Evolutionary conservation across 768 basidiomycete genomes (phyloP), one percentile per base, ranked within the genome.

Genomic region (Suillus weaverae): DNA sequence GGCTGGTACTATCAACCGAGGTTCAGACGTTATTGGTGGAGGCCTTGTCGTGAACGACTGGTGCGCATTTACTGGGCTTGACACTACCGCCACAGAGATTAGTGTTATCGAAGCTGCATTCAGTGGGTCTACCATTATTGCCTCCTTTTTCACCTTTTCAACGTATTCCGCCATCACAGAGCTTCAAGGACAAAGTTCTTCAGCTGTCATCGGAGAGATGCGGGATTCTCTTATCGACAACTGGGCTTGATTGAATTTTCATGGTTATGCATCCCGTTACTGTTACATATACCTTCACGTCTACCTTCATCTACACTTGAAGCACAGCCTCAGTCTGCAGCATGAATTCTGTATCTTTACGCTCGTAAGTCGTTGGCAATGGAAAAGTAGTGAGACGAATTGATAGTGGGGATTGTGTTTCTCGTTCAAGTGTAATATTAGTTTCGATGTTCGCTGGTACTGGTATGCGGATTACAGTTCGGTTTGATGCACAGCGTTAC

Each of bases 51-150:
- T 99, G 64, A 99, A 99, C 72, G 97, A 99, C 76, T 99, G 97
- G 97, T 94, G 93, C 80, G 97, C 97, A 11, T 99, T 99, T 79
- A 95, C 95, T n/a, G 97, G 97, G 41, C 84, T 97, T 35, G 97
- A 99, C 74, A 99, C 97, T 66, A 99, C 97, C n/a, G 97, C 97
- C 46, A 99, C 97, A 61, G 97, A 99, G 78, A 94, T 99, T 76
- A 93, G 91, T 71, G 97, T 99, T 44, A 97, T 99, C 71, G 97
- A 99, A 76, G 95, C 96, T 33, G 85, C 95, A 60, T 99, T 99
- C 84, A 95, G 95, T 97, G 72, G 71, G 95, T 87, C 35, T 18
- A 50, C 38, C 44, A 26, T 18, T 43, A 62, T 59, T 35, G 64
- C 60, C 33, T 38, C 32, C 26, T 46, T 20, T 55, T 54, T 62